Evolutionary conservation across 1,139 yeast species (phyloP).

Genomic region (Candida glucosophila): DNA sequence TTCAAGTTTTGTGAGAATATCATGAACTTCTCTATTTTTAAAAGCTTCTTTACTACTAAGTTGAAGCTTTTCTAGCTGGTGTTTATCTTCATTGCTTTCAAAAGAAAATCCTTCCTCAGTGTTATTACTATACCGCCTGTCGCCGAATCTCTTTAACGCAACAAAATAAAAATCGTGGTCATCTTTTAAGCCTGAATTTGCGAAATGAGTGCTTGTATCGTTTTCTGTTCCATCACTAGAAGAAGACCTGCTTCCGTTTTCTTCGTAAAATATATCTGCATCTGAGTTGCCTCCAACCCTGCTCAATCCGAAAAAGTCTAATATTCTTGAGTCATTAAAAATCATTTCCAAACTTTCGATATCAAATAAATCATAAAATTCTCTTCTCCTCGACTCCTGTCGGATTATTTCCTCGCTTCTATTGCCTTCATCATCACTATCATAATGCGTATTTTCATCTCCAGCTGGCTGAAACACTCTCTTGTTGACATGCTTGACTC

Average conservation of each 20-base stretch:
- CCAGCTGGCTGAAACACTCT: too few relatives aligned
- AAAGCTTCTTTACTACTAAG: conserved; percentile 16
- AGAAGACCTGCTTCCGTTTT: conserved; percentile 1
- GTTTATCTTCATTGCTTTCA: conserved; percentile 1
- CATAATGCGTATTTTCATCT: conserved; percentile 2
- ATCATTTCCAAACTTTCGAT: conserved; percentile 5
- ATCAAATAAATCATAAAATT: conserved; percentile 5
- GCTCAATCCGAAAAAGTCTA: conserved; percentile 7
- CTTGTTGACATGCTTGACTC: too few relatives aligned
- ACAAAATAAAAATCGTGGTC: conserved; percentile 8
- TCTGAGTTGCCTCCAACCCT: conserved; percentile 11
- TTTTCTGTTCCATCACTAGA: too few relatives aligned
- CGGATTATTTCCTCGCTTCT: conserved; percentile 2
- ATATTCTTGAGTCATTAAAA: conserved; percentile 4
- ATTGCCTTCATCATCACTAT: conserved; percentile 5
- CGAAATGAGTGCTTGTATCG: too few relatives aligned
- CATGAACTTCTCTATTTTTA: conserved; percentile 19
- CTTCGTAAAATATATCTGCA: conserved; percentile 18
- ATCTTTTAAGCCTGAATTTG: too few relatives aligned
- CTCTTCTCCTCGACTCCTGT: too few relatives aligned
- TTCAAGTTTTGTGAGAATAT: conserved; percentile 6
- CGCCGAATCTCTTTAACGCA: conserved; percentile 6
- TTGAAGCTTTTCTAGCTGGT: conserved; percentile 11
- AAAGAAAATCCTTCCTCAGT: conserved; percentile 5
- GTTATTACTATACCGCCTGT: conserved; percentile 7